Evolutionary conservation across 176 grass and related monocot genomes (phyloP).

Genomic region (Tuctoria greenei): DNA sequence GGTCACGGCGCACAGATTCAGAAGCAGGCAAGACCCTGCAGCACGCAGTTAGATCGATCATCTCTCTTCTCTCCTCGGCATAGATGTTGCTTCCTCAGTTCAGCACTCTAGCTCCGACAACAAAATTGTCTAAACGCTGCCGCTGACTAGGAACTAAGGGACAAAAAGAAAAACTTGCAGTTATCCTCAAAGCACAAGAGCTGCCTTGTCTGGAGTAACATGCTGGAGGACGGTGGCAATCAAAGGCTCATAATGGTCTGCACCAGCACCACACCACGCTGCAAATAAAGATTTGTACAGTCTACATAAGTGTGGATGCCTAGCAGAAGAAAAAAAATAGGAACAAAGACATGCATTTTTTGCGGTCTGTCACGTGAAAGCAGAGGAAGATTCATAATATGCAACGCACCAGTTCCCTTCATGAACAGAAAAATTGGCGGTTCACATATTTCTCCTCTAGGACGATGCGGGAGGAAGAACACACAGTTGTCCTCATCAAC

Average conservation of each 20-base stretch:
- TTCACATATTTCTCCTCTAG: slow-evolving; percentile 77
- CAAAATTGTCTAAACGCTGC: slow-evolving; percentile 53
- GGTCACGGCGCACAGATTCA: slow-evolving; percentile 28
- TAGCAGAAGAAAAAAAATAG: not conserved
- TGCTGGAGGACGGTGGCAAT: slow-evolving; percentile 64
- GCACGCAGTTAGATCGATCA: slow-evolving; percentile 36
- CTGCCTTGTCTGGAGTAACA: slow-evolving; percentile 83
- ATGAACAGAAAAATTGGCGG: slow-evolving; percentile 91
- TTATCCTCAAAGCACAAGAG: slow-evolving; percentile 72
- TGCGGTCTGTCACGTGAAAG: not conserved
- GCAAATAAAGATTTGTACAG: slow-evolving; percentile 27
- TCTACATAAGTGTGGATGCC: not conserved
- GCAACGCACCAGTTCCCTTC: slow-evolving; percentile 84
- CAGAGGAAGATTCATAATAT: not conserved
- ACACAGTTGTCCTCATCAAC: slow-evolving; percentile 94
- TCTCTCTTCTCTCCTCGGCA: slow-evolving; percentile 41
- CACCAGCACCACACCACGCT: slow-evolving; percentile 97
- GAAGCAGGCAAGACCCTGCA: slow-evolving; percentile 48
- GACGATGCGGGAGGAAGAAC: slow-evolving; percentile 89
- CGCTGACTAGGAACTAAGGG: slow-evolving; percentile 32
- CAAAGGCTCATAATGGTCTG: slow-evolving; percentile 92
- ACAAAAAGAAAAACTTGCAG: not conserved
- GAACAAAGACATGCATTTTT: not conserved
- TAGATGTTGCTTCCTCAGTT: slow-evolving; percentile 43
- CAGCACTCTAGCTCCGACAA: slow-evolving; percentile 39